Base-by-base conservation (phyloP, 345 rosid species). In the Aquilaria malaccensis region DNA sequence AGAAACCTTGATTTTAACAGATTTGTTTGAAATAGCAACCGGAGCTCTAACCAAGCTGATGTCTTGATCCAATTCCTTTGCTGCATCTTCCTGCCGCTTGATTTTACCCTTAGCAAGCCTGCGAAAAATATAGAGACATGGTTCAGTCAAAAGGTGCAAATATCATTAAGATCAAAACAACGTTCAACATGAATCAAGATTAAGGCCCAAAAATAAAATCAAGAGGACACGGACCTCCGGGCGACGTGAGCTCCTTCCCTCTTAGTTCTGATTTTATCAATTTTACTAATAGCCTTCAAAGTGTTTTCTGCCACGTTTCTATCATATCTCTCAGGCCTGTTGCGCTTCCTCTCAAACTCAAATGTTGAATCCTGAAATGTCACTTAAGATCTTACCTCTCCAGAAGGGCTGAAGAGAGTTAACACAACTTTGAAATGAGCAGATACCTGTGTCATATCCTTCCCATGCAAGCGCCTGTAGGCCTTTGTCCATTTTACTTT, bases 401-500 rank as follows among this genome's bases (percentile, higher is more conserved):
- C 30, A 58, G 1, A 4, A 13, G 41, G 13, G 13, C 55, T 30
- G 41, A 50, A 15, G 57, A 49, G 7, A 53, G 33, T 6, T 37
- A 37, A 3, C 15, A 55, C 50, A 56, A 33, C 49, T 7, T 55
- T 51, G 30, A 13, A 9, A 46, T 9, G 43, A 37, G 33, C 9
- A 31, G 2, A 71, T 52, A 95, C 97, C 89, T 86, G 85, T 50
- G 99, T 91, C 97, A 95, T 91, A 72, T 95, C 97, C 73, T 95
- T 95, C 14, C 95, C 95, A 6, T 81, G 89, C 60, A 86, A 60
- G 2, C 83, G 79, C 78, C 97, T 80, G 52, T 77, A 88, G 62
- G 93, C 96, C 84, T 94, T 94, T 57, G 97, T 91, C 97, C 97
- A 94, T 66, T 91, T 91, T 7, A 94, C 93, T 66, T 94, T 91